Evolutionary conservation across 805 yeast genomes (phyloP).

Genomic region (Suhomyces prunicola): DNA sequence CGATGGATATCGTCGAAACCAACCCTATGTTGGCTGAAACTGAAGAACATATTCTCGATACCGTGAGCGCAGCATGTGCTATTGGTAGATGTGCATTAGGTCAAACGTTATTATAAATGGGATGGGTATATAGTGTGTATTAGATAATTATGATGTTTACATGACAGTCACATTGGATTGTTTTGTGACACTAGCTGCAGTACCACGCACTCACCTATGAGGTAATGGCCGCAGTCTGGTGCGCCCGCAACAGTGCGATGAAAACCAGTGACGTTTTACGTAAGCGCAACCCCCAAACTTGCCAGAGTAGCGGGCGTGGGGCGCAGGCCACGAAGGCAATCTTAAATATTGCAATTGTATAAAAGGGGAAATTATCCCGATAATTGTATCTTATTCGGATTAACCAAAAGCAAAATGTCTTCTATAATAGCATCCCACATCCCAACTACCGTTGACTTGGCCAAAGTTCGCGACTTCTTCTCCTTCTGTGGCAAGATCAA

Average conservation of each 20-base stretch:
- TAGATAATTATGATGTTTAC: neutral
- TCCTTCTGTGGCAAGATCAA: constrained; percentile 64
- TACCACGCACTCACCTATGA: neutral
- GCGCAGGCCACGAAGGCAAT: neutral
- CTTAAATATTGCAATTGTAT: neutral
- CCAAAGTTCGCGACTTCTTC: constrained; percentile 63
- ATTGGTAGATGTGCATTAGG: constrained; percentile 93
- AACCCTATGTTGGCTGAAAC: constrained; percentile 84
- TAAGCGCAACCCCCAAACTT: neutral
- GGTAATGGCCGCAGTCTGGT: neutral
- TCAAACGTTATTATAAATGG: constrained; percentile 64
- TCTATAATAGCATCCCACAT: constrained; percentile 56
- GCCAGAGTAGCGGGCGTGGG: neutral
- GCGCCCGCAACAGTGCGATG: neutral
- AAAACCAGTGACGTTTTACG: constrained; percentile 1
- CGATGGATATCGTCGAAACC: constrained; percentile 90
- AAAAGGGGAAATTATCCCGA: neutral
- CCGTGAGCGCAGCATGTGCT: constrained; percentile 87
- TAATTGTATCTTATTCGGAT: neutral
- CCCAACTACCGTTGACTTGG: constrained; percentile 46
- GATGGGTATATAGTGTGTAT: neutral
- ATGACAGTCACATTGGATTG: no score
- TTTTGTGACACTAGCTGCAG: neutral
- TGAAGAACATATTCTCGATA: constrained; percentile 73
- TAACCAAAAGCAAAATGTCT: constrained; percentile 21